A percentile compares a stretch with the other conserved stretches of the same genome.
phyloP scores from a whole-genome alignment of 495 filamentous ascomycete genomes.

The Neurospora tetraspora region DNA sequence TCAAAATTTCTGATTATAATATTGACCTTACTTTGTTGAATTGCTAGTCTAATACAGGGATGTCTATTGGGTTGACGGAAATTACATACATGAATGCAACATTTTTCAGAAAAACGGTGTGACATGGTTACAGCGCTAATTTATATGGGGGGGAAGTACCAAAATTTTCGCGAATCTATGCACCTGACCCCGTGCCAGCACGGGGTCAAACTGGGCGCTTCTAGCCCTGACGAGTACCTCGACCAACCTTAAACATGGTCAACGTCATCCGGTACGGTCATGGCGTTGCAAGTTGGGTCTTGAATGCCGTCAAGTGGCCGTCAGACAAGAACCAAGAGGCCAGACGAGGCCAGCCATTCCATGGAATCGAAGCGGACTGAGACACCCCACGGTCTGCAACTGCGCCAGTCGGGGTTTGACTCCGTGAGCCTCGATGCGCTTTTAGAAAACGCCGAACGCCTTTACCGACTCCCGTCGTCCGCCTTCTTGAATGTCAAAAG shows the following conservation, averaged over 20 bases:
- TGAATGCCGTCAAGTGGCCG: neutral
- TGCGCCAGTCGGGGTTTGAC: neutral
- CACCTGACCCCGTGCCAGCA: too few relatives aligned
- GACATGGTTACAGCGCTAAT: too few relatives aligned
- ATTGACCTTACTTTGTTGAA: too few relatives aligned
- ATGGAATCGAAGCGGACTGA: neutral
- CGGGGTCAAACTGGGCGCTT: too few relatives aligned
- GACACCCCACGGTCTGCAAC: neutral
- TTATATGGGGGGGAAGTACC: too few relatives aligned
- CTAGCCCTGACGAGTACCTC: too few relatives aligned
- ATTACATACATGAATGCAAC: too few relatives aligned
- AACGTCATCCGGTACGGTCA: neutral
- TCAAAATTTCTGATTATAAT: too few relatives aligned
- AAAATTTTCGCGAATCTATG: too few relatives aligned
- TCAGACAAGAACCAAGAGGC: neutral
- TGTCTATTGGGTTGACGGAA: too few relatives aligned
- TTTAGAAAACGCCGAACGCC: neutral
- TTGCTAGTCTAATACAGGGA: too few relatives aligned
- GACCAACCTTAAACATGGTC: neutral
- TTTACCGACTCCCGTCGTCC: neutral
- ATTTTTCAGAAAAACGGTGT: too few relatives aligned
- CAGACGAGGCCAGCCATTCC: neutral
- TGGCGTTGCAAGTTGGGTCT: neutral
- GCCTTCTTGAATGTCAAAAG: neutral
- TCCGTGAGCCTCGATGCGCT: neutral